Evolutionary conservation across 352 stramenopile genomes (phyloP).

Genomic region (Saprolegnia diclina): DNA sequence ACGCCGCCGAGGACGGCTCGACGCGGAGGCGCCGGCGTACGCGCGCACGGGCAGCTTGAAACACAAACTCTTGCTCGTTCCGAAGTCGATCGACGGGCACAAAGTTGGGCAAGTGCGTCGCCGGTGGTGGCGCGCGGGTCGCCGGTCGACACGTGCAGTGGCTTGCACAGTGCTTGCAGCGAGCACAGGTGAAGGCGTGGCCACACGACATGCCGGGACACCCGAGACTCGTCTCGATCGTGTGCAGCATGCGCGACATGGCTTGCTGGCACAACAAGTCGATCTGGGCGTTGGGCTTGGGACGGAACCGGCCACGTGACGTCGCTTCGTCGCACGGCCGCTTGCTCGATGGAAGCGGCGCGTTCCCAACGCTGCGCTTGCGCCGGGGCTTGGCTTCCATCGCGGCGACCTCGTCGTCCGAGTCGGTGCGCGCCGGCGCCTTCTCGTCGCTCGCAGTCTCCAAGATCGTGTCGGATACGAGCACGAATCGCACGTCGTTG

Average conservation of each 20-base stretch:
- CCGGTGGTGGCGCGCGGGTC: not conserved
- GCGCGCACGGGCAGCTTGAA: constrained; percentile 2
- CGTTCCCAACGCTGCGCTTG: not conserved
- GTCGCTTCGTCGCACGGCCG: not conserved
- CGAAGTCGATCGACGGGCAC: not conserved
- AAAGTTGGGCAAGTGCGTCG: not conserved
- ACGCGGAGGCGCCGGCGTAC: not conserved
- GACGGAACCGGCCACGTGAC: not conserved
- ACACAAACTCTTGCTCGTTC: constrained; percentile 11
- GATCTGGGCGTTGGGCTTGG: not conserved
- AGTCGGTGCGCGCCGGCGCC: not conserved
- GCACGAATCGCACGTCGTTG: not conserved
- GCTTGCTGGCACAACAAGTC: not conserved
- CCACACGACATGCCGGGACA: not conserved
- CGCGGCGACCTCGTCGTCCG: not conserved
- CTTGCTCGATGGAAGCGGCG: not conserved
- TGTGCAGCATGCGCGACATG: not conserved
- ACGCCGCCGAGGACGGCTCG: not conserved
- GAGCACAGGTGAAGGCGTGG: not conserved
- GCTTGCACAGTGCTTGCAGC: not conserved
- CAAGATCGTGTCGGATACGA: not conserved
- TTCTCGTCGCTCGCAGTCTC: not conserved
- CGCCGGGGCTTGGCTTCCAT: not conserved
- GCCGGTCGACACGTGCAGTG: constrained; percentile 13
- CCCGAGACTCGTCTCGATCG: not conserved